Base-by-base conservation (phyloP, 2,329 filamentous ascomycete genomes). In the Sarocladiaceae sp. region DNA sequence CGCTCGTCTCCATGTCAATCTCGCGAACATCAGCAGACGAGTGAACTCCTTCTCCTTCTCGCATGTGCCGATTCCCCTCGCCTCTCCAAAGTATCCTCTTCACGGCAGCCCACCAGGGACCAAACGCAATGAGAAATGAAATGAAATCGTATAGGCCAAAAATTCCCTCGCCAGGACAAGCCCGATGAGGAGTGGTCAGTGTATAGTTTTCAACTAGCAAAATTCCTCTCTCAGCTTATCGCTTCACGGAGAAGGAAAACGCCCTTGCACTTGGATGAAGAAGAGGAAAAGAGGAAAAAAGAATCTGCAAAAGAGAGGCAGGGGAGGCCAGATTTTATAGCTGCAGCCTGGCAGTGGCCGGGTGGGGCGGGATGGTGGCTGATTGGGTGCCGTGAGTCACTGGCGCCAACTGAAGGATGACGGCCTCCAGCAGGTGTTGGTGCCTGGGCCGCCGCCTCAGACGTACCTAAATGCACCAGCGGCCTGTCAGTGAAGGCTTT, bases 131-230 rank as follows among this genome's bases (percentile, higher is more conserved):
- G 66, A 69, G 68, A 68, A 63, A 67, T 53, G 58, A 55, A 47
- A 47, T 51, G 55, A 55, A 54, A 49, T 52, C 51, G 50, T 48
- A 58, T 67, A 32, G 40, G 77, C 66, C 82, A 85, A 86, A 85
- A 82, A 85, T 85, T 85, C 65, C 80, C 81, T 71, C 56, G 72
- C 70, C 77, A 72, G 80, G 70, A 73, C 73, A 67, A 76, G 74
- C 76, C 74, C 79, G 76, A 74, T 70, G 65, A 73, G 70, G 69
- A 85, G 82, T 71, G 68, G 82, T 85, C 80, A 80, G 69, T 73
- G 59, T 75, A 77, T 85, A 86, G 82, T 85, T 86, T 85, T 85
- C 82, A 86, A 86, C 82, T 84, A 85, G 82, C 82, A 85, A 85
- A 85, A 83, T 82, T 85, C 82, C 78, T 85, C 82, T 85, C 81